These are phyloP conservation scores for Trichomonascaceae sp. DNA, from an alignment of 1,139 yeast genomes.

Conservation along the genomic window DNA sequence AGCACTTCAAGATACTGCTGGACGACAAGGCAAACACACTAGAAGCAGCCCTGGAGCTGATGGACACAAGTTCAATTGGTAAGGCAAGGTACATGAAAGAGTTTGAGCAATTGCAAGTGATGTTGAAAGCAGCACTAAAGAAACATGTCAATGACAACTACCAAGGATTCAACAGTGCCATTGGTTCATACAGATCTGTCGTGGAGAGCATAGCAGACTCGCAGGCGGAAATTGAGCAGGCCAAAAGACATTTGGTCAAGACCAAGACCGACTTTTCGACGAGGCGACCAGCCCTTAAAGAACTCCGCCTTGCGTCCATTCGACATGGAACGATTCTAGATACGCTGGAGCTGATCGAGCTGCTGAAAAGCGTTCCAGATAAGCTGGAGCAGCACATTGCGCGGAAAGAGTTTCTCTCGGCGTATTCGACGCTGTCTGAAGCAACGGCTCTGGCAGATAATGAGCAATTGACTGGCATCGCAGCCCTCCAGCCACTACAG, in stretches of 20 bases:
- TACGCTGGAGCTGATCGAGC: conserved; percentile 56
- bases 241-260: conserved; percentile 36
- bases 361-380: conserved; percentile 45
- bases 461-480: conserved; percentile 48
- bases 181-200: conserved; percentile 60
- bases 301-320: conserved; percentile 49
- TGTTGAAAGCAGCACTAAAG: conserved; percentile 43
- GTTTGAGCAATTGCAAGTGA: conserved; percentile 45
- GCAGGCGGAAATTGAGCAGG: conserved; percentile 38
- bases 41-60: conserved; percentile 65
- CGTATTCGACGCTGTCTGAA: conserved; percentile 46
- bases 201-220: conserved; percentile 44
- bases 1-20: conserved; percentile 25
- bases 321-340: conserved; percentile 60
- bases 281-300: conserved; percentile 44
- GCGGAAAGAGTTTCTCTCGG: conserved; percentile 57
- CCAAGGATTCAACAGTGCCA: conserved; percentile 71
- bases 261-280: conserved; percentile 37
- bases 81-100: conserved; percentile 52
- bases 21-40: conserved; percentile 55
- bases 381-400: conserved; percentile 51
- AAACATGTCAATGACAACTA: conserved; percentile 66
- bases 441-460: conserved; percentile 46
- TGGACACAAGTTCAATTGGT: conserved; percentile 84
- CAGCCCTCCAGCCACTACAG: conserved; percentile 45